Percentiles rank a stretch among this genome's conserved stretches.
Conservation (phyloP, 768 basidiomycete genomes). For the Mycena indigotica region DNA sequence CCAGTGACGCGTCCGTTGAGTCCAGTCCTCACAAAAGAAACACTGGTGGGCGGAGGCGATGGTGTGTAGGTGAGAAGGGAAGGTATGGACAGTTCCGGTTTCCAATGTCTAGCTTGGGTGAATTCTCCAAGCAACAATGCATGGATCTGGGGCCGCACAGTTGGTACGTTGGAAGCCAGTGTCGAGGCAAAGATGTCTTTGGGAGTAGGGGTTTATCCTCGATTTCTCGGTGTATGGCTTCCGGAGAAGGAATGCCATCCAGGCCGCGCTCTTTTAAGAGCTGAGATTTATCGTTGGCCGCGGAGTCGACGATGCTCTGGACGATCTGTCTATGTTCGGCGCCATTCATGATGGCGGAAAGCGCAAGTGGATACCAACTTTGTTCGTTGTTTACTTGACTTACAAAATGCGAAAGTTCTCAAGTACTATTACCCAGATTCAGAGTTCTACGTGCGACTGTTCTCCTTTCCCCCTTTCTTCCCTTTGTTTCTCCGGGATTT, state of each 20-base stretch:
- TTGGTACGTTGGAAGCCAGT: conserved; percentile 83
- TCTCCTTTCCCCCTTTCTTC: no score
- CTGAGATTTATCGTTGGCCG: conserved; percentile 35
- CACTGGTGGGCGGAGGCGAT: conserved; percentile 71
- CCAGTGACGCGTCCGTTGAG: conserved; percentile 80
- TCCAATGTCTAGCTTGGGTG: conserved; percentile 64
- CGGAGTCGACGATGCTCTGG: conserved; percentile 50
- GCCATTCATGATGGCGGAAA: conserved; percentile 34
- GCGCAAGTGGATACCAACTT: no score
- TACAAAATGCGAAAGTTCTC: no score
- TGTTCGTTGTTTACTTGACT: no score
- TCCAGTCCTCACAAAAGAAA: conserved; percentile 76
- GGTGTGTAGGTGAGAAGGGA: conserved; percentile 66
- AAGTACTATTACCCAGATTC: no score
- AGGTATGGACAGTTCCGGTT: conserved; percentile 59
- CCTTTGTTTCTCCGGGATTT: no score
- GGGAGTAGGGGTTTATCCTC: conserved; percentile 78
- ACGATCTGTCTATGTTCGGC: conserved; percentile 39
- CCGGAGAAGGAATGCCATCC: conserved; percentile 54
- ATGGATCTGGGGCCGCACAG: conserved; percentile 53
- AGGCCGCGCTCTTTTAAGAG: conserved; percentile 63
- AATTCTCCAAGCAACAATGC: conserved; percentile 14
- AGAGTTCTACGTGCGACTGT: no score
- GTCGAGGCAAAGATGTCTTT: conserved; percentile 60
- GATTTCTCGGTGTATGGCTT: conserved; percentile 66